phyloP scores from a whole-genome alignment of 2,329 filamentous ascomycete genomes.

The Epichloe coenophiala region DNA sequence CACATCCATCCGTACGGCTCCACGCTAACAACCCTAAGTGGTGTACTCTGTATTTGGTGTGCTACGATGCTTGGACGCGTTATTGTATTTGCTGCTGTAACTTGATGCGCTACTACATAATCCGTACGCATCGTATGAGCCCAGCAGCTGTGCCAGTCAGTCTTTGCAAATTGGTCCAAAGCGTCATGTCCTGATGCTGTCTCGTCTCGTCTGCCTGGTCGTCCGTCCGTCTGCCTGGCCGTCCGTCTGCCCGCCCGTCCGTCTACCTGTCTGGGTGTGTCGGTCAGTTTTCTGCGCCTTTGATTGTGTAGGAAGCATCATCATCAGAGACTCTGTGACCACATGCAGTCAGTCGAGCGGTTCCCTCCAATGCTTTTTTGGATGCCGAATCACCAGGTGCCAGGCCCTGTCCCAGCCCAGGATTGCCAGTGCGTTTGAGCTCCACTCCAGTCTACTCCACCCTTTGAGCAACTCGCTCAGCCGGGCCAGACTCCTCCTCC shows the following conservation, averaged over 20 bases:
- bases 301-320: too few species aligned
- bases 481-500: slow-evolving; percentile 3
- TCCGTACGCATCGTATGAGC: background rate
- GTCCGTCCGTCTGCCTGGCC: too few species aligned
- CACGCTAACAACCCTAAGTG: background rate
- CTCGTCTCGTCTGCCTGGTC: too few species aligned
- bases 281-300: background rate
- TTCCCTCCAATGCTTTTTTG: background rate
- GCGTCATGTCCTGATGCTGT: background rate
- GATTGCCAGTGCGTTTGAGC: background rate
- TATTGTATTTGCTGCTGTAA: too few species aligned
- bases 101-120: background rate
- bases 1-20: background rate
- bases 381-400: background rate
- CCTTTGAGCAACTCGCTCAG: slow-evolving; percentile 4
- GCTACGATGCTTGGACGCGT: background rate
- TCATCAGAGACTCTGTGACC: too few species aligned
- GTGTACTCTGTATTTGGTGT: background rate
- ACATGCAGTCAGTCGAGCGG: too few species aligned
- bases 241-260: too few species aligned
- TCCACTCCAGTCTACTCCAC: slow-evolving; percentile 3
- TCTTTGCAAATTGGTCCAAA: background rate
- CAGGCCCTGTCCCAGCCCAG: background rate
- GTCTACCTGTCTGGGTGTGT: background rate
- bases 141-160: background rate